Evolutionary conservation across 2,329 filamentous ascomycete genomes (phyloP).

Genomic region (Colletotrichum musicola): DNA sequence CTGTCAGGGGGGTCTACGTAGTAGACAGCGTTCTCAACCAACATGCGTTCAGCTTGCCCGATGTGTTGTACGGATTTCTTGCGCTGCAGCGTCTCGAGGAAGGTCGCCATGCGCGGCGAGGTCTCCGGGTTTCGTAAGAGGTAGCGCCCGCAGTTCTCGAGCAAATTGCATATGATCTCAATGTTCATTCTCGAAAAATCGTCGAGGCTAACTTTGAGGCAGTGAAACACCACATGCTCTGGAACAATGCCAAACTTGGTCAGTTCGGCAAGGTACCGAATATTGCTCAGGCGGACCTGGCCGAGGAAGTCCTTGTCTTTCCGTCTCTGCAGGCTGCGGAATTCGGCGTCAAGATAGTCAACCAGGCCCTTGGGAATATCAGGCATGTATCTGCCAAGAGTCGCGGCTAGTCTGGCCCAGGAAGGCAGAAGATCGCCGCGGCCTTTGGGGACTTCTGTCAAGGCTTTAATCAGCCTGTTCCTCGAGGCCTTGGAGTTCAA

Average conservation of each 20-base stretch:
- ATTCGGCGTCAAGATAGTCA: slow-evolving; percentile 94
- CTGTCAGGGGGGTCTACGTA: slow-evolving; percentile 96
- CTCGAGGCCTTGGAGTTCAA: slow-evolving; percentile 98
- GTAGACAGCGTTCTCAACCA: slow-evolving; percentile 98
- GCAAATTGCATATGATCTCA: slow-evolving; percentile 94
- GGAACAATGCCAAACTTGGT: slow-evolving; percentile 99
- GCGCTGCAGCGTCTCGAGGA: slow-evolving; percentile 92
- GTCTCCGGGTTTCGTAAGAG: slow-evolving; percentile 93
- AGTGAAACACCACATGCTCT: slow-evolving; percentile 98
- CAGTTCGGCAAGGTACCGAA: slow-evolving; percentile 96
- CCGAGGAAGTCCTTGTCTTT: slow-evolving; percentile 98
- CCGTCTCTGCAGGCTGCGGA: slow-evolving; percentile 93
- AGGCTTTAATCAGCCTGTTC: slow-evolving; percentile 90
- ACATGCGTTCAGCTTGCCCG: slow-evolving; percentile 95
- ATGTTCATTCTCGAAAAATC: slow-evolving; percentile 99
- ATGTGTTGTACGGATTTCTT: slow-evolving; percentile 97
- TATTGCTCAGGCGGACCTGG: slow-evolving; percentile 92
- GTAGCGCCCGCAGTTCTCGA: slow-evolving; percentile 97
- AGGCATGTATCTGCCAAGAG: slow-evolving; percentile 91
- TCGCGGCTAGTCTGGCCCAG: slow-evolving; percentile 94
- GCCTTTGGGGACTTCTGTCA: slow-evolving; percentile 95
- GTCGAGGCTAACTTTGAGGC: slow-evolving; percentile 95
- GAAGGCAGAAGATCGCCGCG: slow-evolving; percentile 90
- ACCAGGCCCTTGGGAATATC: slow-evolving; percentile 95
- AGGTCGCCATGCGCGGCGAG: slow-evolving; percentile 90